Percentiles rank a stretch among this genome's conserved stretches.
These are phyloP conservation scores for Ananas comosus DNA, from an alignment of 176 grass and related monocot species.

Conservation along the genomic window DNA sequence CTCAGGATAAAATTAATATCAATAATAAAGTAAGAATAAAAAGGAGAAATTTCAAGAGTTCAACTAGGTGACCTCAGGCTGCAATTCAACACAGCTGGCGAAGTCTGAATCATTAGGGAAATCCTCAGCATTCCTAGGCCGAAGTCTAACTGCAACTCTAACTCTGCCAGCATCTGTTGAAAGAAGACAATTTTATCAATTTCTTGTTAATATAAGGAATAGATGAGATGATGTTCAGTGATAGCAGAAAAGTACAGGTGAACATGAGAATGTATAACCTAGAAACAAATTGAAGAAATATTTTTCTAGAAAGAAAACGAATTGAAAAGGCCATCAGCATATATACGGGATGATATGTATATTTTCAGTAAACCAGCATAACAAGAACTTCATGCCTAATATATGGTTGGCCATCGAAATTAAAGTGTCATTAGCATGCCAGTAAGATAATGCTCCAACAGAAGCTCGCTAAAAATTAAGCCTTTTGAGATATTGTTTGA, in stretches of 20 bases:
- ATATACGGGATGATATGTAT: no score
- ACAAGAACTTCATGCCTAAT: no score
- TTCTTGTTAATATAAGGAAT: neutral
- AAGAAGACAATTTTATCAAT: constrained; percentile 5
- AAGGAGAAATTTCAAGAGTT: neutral
- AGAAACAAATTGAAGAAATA: neutral
- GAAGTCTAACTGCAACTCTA: constrained; percentile 78
- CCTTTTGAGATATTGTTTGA: no score
- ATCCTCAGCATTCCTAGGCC: constrained; percentile 67
- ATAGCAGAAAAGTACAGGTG: neutral
- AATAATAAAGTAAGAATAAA: neutral
- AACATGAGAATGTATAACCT: neutral
- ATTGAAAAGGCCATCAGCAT: neutral
- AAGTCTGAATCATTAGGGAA: constrained; percentile 45
- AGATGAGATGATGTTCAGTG: neutral
- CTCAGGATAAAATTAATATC: neutral
- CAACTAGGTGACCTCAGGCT: constrained; percentile 55
- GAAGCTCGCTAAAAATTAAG: no score
- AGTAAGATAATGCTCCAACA: no score
- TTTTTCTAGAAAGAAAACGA: neutral
- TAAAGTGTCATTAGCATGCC: no score
- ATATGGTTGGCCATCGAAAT: no score
- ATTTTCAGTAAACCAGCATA: no score
- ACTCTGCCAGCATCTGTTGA: constrained; percentile 65
- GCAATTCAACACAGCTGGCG: constrained; percentile 62